phyloP scores from a whole-genome alignment of 441 rosid genomes.

The Viola pubescens region DNA sequence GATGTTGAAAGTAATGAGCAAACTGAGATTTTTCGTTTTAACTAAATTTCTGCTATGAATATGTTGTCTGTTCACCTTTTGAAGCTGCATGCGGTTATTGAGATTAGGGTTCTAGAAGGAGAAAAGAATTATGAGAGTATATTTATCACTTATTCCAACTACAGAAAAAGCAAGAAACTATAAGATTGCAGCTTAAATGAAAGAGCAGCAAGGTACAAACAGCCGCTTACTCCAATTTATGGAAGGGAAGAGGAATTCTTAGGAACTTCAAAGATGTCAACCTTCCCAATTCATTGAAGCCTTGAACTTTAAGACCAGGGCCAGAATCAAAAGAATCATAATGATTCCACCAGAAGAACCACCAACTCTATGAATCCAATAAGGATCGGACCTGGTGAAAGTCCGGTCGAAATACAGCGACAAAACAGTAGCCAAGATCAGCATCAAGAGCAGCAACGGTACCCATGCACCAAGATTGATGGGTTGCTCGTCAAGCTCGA shows the following conservation, averaged over 20 bases:
- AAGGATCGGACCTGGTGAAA: conserved; percentile 59
- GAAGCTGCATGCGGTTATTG: too few species aligned
- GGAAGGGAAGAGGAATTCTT: background rate
- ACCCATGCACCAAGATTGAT: conserved; percentile 35
- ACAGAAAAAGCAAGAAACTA: background rate
- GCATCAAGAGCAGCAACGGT: conserved; percentile 48
- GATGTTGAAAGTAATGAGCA: too few species aligned
- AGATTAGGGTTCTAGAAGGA: too few species aligned
- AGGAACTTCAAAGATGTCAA: background rate
- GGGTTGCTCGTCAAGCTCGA: conserved; percentile 42
- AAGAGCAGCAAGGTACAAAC: background rate
- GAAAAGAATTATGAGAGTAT: background rate
- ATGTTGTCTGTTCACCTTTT: too few species aligned
- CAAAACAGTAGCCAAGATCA: conserved; percentile 44
- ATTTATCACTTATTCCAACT: background rate
- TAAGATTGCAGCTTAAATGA: background rate
- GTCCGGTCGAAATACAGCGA: conserved; percentile 46
- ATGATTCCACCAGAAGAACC: conserved; percentile 77
- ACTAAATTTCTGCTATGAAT: too few species aligned
- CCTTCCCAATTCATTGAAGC: conserved; percentile 16
- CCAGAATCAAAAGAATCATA: conserved; percentile 54
- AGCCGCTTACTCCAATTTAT: background rate
- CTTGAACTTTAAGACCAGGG: conserved; percentile 55
- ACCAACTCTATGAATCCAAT: conserved; percentile 85
- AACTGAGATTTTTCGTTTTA: too few species aligned